phyloP scores from a whole-genome alignment of 352 stramenopile species.

The Globisporangium sylvaticum region DNA sequence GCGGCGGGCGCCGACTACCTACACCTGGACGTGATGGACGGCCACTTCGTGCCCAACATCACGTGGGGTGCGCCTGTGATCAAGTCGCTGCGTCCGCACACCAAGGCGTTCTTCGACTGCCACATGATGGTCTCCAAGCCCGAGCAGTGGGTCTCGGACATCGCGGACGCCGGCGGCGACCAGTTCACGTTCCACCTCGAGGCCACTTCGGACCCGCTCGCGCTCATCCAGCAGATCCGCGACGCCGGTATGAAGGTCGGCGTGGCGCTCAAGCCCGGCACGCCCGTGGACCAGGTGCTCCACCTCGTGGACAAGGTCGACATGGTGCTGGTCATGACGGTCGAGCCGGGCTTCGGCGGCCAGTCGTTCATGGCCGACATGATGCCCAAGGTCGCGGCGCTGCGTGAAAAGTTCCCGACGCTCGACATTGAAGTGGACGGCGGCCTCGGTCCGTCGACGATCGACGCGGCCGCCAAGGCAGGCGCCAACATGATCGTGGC shows the following conservation, averaged over 20 bases:
- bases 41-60: conserved; percentile 98
- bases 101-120: conserved; percentile 93
- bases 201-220: conserved; percentile 60
- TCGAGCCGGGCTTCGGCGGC: conserved; percentile 96
- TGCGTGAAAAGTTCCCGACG: conserved; percentile 89
- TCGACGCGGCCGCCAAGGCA: conserved; percentile 90
- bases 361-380: conserved; percentile 96
- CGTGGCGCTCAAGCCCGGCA: conserved; percentile 94
- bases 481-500: conserved; percentile 98
- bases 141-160: conserved; percentile 94
- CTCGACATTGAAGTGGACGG: conserved; percentile 98
- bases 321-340: conserved; percentile 98
- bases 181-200: conserved; percentile 98
- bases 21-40: conserved; percentile 98
- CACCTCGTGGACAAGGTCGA: conserved; percentile 88
- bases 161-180: conserved; percentile 92
- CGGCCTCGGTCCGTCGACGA: conserved; percentile 91
- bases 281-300: conserved; percentile 84
- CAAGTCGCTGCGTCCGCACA: conserved; percentile 88
- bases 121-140: conserved; percentile 98
- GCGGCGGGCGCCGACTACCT: conserved; percentile 92
- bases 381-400: conserved; percentile 91
- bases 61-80: conserved; percentile 96
- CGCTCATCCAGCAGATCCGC: conserved; percentile 83
- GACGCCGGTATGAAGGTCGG: conserved; percentile 93